A percentile compares a stretch with the other conserved stretches of the same genome.
phyloP scores from a whole-genome alignment of 2,329 filamentous ascomycete species.

The Colletotrichum chrysophilum region DNA sequence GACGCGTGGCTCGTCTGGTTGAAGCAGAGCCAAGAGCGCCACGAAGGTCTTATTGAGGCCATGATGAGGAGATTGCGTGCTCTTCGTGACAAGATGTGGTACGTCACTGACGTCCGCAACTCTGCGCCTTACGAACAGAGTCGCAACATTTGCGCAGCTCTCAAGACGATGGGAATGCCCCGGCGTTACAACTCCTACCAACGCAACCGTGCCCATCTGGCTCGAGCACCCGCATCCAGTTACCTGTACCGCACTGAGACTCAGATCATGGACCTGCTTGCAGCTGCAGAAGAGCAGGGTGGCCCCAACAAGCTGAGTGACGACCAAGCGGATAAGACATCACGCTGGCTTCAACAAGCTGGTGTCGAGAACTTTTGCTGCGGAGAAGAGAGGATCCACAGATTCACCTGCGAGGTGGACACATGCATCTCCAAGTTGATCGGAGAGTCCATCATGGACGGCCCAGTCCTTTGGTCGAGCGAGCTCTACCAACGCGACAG shows the following conservation, averaged over 20 bases:
- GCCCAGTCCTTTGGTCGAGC: conserved; percentile 90
- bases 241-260: conserved; percentile 83
- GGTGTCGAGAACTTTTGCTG: conserved; percentile 92
- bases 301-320: conserved; percentile 96
- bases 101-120: conserved; percentile 89
- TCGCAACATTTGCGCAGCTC: conserved; percentile 81
- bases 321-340: conserved; percentile 86
- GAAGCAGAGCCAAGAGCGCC: conserved; percentile 80
- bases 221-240: conserved; percentile 54
- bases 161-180: conserved; percentile 86
- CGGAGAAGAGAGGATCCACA: conserved; percentile 92
- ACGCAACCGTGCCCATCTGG: conserved; percentile 51
- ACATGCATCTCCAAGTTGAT: conserved; percentile 85
- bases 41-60: conserved; percentile 74
- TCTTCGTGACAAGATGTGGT: conserved; percentile 98
- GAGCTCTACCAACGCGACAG: conserved; percentile 85
- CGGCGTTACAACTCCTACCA: conserved; percentile 60
- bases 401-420: conserved; percentile 90
- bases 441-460: conserved; percentile 82
- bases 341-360: conserved; percentile 80
- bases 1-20: conserved; percentile 85
- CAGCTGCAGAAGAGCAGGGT: conserved; percentile 81
- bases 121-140: conserved; percentile 89
- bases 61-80: conserved; percentile 77
- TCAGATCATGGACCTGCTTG: conserved; percentile 86